Percentiles rank a stretch among this genome's conserved stretches.
Evolutionary conservation across 202 grass and related monocot species (phyloP).

Genomic region (Setaria italica): DNA sequence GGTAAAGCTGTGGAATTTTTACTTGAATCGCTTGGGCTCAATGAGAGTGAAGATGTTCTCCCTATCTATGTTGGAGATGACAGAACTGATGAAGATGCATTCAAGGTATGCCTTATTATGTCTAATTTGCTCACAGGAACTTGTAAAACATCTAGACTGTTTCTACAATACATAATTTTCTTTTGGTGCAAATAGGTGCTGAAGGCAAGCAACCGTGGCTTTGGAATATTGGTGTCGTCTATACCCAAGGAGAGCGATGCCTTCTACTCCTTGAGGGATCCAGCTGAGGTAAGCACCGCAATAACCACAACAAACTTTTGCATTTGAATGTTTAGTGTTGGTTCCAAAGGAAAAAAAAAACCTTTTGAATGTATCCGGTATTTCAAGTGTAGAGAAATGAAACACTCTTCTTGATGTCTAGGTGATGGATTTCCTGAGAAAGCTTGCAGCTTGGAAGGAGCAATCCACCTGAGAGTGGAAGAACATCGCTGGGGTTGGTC

Average conservation of each 20-base stretch:
- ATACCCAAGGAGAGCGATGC: conserved; percentile 87
- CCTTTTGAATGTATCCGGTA: not conserved
- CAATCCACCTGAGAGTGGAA: conserved; percentile 38
- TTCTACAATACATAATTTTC: not conserved
- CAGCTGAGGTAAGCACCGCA: conserved; percentile 70
- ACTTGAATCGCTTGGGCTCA: conserved; percentile 77
- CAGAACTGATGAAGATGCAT: conserved; percentile 89
- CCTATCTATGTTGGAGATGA: conserved; percentile 94
- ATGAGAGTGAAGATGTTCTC: conserved; percentile 65
- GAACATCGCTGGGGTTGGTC: conserved; percentile 33
- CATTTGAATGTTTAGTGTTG: not conserved
- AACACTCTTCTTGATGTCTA: conserved; percentile 35
- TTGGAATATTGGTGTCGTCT: conserved; percentile 90
- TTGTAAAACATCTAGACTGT: not conserved
- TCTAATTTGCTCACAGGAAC: not conserved
- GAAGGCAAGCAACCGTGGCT: conserved; percentile 70
- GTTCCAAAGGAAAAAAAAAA: not conserved
- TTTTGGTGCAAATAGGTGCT: conserved; percentile 57
- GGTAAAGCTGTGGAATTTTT: conserved; percentile 95
- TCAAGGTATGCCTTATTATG: conserved; percentile 62
- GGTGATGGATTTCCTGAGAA: conserved; percentile 90
- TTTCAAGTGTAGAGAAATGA: not conserved
- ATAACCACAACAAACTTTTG: not conserved
- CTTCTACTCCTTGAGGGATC: conserved; percentile 78
- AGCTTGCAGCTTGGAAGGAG: conserved; percentile 76